These are phyloP conservation scores for Penicillium sp. DNA, from an alignment of 2,329 filamentous ascomycete genomes.

Conservation along the genomic window DNA sequence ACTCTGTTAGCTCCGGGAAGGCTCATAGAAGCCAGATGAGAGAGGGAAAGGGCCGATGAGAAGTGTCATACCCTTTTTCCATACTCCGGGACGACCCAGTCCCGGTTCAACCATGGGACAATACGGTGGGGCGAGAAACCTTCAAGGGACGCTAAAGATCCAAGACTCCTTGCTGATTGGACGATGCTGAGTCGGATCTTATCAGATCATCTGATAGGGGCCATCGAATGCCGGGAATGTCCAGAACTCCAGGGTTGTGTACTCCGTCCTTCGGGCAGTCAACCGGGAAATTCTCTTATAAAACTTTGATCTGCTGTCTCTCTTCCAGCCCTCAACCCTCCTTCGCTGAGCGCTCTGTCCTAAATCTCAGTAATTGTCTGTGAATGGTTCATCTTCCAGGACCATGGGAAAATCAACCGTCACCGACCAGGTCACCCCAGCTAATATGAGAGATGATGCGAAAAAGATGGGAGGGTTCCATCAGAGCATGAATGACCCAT, in stretches of 20 bases:
- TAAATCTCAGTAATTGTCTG: background rate
- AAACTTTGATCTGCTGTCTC: background rate
- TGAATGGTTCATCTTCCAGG: background rate
- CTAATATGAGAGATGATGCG: background rate
- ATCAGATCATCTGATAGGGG: conserved; percentile 17
- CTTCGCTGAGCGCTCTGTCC: background rate
- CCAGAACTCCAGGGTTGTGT: background rate
- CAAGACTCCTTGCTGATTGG: background rate
- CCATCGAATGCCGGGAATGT: background rate
- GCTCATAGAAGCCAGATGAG: background rate
- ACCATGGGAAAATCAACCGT: conserved; percentile 1
- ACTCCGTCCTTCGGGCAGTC: background rate
- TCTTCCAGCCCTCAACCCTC: no score
- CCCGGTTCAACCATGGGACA: background rate
- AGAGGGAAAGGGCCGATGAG: no score
- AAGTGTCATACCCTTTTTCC: no score
- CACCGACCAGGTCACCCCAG: background rate
- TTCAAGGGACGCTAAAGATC: background rate
- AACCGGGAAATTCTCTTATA: background rate
- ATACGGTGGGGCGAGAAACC: background rate
- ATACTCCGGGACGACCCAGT: background rate
- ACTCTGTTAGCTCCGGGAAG: background rate
- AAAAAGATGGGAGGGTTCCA: background rate
- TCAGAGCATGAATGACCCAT: background rate
- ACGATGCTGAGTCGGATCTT: background rate